Evolutionary conservation across 768 basidiomycete species (phyloP).

Genomic region (Naganishia kalamii): DNA sequence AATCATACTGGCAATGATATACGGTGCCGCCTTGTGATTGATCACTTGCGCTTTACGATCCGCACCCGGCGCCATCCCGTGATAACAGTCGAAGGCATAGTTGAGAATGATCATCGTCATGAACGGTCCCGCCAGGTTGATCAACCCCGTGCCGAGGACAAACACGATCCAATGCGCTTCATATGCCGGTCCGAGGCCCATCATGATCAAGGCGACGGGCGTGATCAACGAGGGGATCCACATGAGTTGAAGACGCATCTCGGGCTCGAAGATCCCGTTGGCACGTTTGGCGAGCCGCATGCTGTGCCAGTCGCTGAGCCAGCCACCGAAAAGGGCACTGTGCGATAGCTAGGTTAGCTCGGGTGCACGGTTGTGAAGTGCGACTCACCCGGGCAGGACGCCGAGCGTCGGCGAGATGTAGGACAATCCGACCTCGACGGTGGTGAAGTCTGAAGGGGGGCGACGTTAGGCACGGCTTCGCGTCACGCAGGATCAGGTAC

Average conservation of each 20-base stretch:
- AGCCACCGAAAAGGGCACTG: conserved; percentile 24
- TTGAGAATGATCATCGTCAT: conserved; percentile 24
- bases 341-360: neutral
- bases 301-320: conserved; percentile 17
- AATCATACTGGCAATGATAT: conserved; percentile 11
- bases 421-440: conserved; percentile 18
- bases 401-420: conserved; percentile 17
- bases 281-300: conserved; percentile 19
- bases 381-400: conserved; percentile 23
- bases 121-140: conserved; percentile 23
- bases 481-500: neutral
- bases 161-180: conserved; percentile 29
- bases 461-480: neutral
- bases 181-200: conserved; percentile 29
- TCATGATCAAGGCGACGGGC: conserved; percentile 26
- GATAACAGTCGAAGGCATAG: conserved; percentile 27
- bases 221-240: conserved; percentile 19
- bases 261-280: conserved; percentile 26
- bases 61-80: conserved; percentile 14
- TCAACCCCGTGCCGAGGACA: conserved; percentile 20
- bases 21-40: conserved; percentile 23
- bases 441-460: conserved; percentile 8
- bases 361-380: neutral
- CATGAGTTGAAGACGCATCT: conserved; percentile 25
- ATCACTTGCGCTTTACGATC: conserved; percentile 9